phyloP scores from a whole-genome alignment of 768 basidiomycete genomes.

The Boletus vinaceobasis region DNA sequence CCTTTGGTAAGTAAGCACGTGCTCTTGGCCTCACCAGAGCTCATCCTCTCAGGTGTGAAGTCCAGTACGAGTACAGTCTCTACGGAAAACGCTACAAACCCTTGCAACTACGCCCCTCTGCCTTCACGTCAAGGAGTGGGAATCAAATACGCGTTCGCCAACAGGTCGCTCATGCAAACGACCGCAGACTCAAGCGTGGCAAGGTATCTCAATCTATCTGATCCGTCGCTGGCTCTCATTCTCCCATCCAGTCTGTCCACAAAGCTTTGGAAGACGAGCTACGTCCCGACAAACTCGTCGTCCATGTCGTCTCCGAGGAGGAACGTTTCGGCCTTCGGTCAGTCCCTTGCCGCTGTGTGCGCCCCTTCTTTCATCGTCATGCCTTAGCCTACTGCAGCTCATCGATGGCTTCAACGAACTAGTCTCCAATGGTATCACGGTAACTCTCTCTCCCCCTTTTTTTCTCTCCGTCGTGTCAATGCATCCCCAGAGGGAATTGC shows the following conservation, averaged over 20 bases:
- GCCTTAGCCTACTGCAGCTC: slow-evolving; percentile 67
- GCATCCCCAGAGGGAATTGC: slow-evolving; percentile 66
- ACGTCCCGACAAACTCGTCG: slow-evolving; percentile 50
- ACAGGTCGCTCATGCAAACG: slow-evolving; percentile 50
- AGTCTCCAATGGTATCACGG: slow-evolving; percentile 45
- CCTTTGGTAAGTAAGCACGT: slow-evolving; percentile 54
- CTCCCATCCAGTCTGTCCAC: slow-evolving; percentile 57
- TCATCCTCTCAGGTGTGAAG: slow-evolving; percentile 60
- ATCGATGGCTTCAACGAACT: slow-evolving; percentile 60
- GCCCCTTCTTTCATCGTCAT: not conserved
- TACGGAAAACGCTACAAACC: slow-evolving; percentile 52
- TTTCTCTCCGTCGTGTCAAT: not conserved
- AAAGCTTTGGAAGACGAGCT: slow-evolving; percentile 74
- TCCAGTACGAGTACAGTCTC: slow-evolving; percentile 75
- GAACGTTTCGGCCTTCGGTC: slow-evolving; percentile 80
- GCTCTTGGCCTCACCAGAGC: not conserved
- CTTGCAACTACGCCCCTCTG: slow-evolving; percentile 47
- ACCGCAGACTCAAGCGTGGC: slow-evolving; percentile 52
- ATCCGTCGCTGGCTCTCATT: not conserved
- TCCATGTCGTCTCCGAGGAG: slow-evolving; percentile 53
- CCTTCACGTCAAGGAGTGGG: slow-evolving; percentile 56
- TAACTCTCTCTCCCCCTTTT: slow-evolving; percentile 26
- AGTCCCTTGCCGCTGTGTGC: slow-evolving; percentile 10
- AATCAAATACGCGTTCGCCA: slow-evolving; percentile 56
- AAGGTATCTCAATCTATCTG: slow-evolving; percentile 36